Conservation (phyloP, 2,329 filamentous ascomycete genomes). For the Pyrenophora tritici-repentis region DNA sequence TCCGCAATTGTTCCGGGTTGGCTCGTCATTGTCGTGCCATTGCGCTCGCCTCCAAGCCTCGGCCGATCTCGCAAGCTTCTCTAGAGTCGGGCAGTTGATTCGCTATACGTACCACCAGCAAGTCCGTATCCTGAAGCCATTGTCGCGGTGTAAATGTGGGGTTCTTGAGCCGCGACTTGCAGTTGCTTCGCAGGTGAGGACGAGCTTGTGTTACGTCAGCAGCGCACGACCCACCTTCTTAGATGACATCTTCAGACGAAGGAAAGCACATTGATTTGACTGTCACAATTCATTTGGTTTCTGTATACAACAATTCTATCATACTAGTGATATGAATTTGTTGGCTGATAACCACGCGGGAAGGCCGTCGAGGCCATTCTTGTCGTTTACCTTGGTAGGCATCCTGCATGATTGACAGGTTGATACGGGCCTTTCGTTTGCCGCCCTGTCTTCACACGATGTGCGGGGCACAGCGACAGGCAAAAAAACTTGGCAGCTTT, state of each 20-base stretch:
- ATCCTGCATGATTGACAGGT: no score
- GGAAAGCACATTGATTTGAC: not conserved
- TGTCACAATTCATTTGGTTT: no score
- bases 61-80: constrained; percentile 12
- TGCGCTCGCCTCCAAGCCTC: constrained; percentile 16
- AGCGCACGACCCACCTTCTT: constrained; percentile 1
- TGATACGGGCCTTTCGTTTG: no score
- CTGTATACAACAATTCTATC: no score
- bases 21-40: constrained; percentile 24
- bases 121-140: constrained; percentile 87
- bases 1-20: constrained; percentile 10
- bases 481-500: no score
- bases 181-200: constrained; percentile 13
- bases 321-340: no score
- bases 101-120: constrained; percentile 68
- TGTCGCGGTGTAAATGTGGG: constrained; percentile 43
- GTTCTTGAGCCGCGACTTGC: constrained; percentile 16
- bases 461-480: no score
- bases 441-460: no score
- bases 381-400: no score
- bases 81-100: not conserved
- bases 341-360: no score
- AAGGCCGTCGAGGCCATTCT: no score
- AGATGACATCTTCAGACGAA: not conserved
- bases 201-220: constrained; percentile 16